Evolutionary conservation across 495 filamentous ascomycete genomes (phyloP), one percentile per base, ranked within the genome.

Genomic region (Penicillium cosmopolitanum): DNA sequence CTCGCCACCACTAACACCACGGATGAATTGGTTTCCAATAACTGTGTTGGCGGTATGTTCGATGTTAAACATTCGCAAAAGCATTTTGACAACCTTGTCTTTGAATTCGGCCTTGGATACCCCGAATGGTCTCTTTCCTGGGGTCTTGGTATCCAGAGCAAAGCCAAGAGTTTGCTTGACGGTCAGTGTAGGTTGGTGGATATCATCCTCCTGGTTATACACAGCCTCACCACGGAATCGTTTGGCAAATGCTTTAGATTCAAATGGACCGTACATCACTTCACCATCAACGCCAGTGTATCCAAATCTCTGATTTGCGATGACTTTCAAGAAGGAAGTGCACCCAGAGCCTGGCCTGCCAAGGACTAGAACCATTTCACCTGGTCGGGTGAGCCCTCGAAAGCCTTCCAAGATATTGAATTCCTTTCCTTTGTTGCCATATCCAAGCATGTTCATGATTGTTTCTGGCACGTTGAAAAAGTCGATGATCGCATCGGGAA

Each of bases 311-410:
- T 92, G 89, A 62, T 96, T 96, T 15, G 88, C 84, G 60, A 97
- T 89, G 21, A 87, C 83, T 70, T 95, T 96, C 19, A 97, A 77
- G 64, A 96, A 94, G 0, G 92, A 92, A 0, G 93, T 93, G 69
- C 93, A 97, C 35, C 93, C 93, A 9, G 87, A 88, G 0, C 93
- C 93, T 0, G 93, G 93, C 53, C 89, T 84, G 11, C 93, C 93
- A 18, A 97, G 80, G 10, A 97, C 93, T 18, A 97, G 76, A 2
- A 96, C 80, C 93, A 96, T 96, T 72, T 97, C 93, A 15, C 93
- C 93, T 1, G 90, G 87, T 61, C 87, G 87, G 34, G 82, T 75
- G 52, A 86, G 76, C 34, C 86, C 87, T 6, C 74, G 70, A 64
- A 85, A 87, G 21, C 78, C 73, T n/a, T 79, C 72, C 31, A 84